A percentile compares a stretch with the other conserved stretches of the same genome.
Conservation (phyloP, 73 alveolate genomes). For the Tetrahymena malaccensis region DNA sequence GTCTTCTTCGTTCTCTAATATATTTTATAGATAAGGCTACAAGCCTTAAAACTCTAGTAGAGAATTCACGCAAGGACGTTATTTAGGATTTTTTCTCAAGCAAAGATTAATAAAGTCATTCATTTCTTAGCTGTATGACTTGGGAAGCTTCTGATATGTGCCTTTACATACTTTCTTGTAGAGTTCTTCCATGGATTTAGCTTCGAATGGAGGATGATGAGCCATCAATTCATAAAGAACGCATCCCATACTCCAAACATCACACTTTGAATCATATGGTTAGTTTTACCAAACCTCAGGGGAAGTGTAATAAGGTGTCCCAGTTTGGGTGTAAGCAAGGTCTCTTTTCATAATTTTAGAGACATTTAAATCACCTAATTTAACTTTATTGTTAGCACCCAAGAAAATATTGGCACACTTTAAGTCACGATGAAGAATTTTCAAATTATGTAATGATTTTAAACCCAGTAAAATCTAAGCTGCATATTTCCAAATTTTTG, state of each 20-base stretch:
- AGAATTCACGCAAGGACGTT: not conserved
- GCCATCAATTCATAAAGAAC: conserved; percentile 56
- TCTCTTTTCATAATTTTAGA: conserved; percentile 58
- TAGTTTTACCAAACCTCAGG: conserved; percentile 74
- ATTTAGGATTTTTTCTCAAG: not conserved
- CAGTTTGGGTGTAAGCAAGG: conserved; percentile 69
- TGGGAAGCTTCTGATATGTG: not conserved
- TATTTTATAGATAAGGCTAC: not conserved
- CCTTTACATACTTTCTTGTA: not conserved
- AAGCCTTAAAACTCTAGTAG: not conserved
- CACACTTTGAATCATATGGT: conserved; percentile 83
- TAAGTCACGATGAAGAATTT: conserved; percentile 70
- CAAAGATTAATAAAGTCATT: not conserved
- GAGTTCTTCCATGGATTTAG: not conserved
- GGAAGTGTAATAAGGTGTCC: conserved; percentile 77
- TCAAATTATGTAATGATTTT: conserved; percentile 64
- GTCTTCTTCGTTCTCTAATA: not conserved
- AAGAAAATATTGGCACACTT: conserved; percentile 75
- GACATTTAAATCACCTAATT: conserved; percentile 76
- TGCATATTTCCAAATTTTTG: conserved; percentile 49
- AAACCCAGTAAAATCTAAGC: conserved; percentile 64
- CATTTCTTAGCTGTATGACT: not conserved
- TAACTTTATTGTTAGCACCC: conserved; percentile 60
- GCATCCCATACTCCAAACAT: conserved; percentile 87
- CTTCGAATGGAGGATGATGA: not conserved